Evolutionary conservation across 1,139 yeast genomes (phyloP), one percentile per base, ranked within the genome.

Genomic region (Suhomyces wounanorum): DNA sequence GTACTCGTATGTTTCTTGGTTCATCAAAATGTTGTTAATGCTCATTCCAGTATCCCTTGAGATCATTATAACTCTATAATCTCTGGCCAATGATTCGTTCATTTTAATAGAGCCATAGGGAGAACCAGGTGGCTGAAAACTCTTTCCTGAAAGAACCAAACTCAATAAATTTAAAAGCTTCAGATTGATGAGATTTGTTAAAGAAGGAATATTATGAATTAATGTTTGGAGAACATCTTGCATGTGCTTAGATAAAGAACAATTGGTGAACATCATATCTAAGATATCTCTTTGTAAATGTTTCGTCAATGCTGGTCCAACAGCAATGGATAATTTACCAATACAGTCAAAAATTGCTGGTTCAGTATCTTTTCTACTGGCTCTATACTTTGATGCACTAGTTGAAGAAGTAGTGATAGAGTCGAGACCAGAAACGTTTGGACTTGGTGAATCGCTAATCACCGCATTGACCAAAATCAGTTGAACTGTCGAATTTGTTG

Each of bases 271-370:
- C 71, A 92, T 81, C 74, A 88, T 78, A 57, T 87, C 95, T 52
- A 94, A 72, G 23, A 92, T 81, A 60, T 90, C 96, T 55, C 87
- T 79, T 57, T 91, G 94, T 54, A 94, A 73, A 63, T 90, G 94
- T 63, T 92, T 92, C 0, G 97, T 88, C 49, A 94, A 75, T 0
- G 97, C 96, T n/a, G 97, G 96, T 0, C 97, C 98, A 11, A 92
- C 91, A 0, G 98, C 96, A 23, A 81, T 79, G 0, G 97, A 92
- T 45, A 94, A 73, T 69, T 89, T 88, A 0, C 96, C 90, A 46
- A 94, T 80, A 65, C 98, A 94, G 59, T 88, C 91, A 61, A 92
- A 94, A 21, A 94, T 84, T 0, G 97, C 92, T 0, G 91, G 87
- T 58, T 90, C 96, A 41, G 89, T 85, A 47, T 87, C 94, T 61